Percentiles rank a stretch among this genome's conserved stretches.
These are phyloP conservation scores for Hippophae rhamnoides DNA, from an alignment of 306 rosid genomes.

Conservation along the genomic window DNA sequence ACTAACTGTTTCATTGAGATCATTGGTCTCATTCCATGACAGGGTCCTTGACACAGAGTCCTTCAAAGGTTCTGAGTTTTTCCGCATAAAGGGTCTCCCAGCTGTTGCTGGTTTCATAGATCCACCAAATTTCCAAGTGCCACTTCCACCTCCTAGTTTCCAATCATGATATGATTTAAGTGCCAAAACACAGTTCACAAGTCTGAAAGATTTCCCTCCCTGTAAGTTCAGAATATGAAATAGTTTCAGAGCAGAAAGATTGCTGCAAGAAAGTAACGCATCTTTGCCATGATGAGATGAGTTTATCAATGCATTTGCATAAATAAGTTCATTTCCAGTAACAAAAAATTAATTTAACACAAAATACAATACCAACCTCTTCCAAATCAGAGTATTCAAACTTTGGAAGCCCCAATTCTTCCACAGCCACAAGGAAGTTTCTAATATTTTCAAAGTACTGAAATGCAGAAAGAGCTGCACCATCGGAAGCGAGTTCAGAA, in stretches of 20 bases:
- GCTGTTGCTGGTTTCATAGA: slow-evolving; percentile 38
- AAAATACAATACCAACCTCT: slow-evolving; percentile 36
- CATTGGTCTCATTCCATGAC: slow-evolving; percentile 36
- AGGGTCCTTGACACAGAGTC: slow-evolving; percentile 33
- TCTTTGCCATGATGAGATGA: no score
- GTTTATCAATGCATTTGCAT: not conserved
- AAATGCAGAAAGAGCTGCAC: slow-evolving; percentile 52
- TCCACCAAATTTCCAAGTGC: slow-evolving; percentile 51
- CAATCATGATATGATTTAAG: slow-evolving; percentile 60
- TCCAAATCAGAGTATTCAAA: slow-evolving; percentile 86
- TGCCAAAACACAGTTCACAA: slow-evolving; percentile 70
- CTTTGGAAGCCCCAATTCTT: slow-evolving; percentile 63
- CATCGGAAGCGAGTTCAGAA: slow-evolving; percentile 36
- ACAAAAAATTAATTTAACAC: not conserved
- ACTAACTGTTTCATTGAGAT: slow-evolving; percentile 52
- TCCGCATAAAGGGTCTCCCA: slow-evolving; percentile 36
- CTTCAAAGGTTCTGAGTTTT: slow-evolving; percentile 58
- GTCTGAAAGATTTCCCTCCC: slow-evolving; percentile 86
- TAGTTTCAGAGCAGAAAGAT: not conserved
- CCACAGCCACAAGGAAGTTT: slow-evolving; percentile 46
- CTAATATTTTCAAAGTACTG: slow-evolving; percentile 55
- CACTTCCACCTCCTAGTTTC: slow-evolving; percentile 57
- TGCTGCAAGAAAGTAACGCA: no score
- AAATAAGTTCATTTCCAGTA: not conserved
- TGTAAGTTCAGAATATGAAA: slow-evolving; percentile 15